Conservation (phyloP, 1,139 yeast genomes). For the Geotrichum aggregatum region DNA sequence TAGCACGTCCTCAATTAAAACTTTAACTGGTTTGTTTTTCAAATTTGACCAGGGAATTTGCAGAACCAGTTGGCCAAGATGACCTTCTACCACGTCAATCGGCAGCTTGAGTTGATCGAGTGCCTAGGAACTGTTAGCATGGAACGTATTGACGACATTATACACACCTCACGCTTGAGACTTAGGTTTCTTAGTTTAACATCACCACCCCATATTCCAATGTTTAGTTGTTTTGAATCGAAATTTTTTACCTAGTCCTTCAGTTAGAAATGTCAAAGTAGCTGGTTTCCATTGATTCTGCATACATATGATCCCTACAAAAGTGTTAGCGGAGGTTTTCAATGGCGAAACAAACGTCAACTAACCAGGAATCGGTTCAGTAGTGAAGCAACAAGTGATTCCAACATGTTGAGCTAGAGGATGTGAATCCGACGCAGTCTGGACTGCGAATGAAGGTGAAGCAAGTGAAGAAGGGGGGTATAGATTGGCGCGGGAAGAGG, state of each 20-base stretch:
- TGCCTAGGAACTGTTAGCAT: constrained; percentile 45
- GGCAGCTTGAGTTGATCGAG: constrained; percentile 83
- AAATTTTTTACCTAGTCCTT: constrained; percentile 87
- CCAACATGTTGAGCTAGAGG: constrained; percentile 40
- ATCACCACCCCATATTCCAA: constrained; percentile 98
- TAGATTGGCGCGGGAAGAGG: too few species aligned
- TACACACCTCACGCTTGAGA: constrained; percentile 58
- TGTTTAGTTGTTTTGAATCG: constrained; percentile 88
- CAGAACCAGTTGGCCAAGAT: constrained; percentile 79
- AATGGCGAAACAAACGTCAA: neutral
- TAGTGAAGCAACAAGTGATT: constrained; percentile 48
- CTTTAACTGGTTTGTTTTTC: constrained; percentile 87
- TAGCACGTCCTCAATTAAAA: constrained; percentile 83
- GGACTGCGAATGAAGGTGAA: neutral
- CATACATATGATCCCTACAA: constrained; percentile 32
- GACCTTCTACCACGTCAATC: constrained; percentile 85
- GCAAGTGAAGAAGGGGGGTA: neutral
- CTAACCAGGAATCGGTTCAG: constrained; percentile 48
- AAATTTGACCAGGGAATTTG: constrained; percentile 97
- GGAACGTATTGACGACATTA: constrained; percentile 14
- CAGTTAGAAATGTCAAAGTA: constrained; percentile 7
- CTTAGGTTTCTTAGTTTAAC: constrained; percentile 76
- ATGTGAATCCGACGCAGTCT: neutral
- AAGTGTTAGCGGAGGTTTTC: constrained; percentile 2
- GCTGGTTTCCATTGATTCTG: neutral